A percentile compares a stretch with the other conserved stretches of the same genome.
Evolutionary conservation across 1,284 basidiomycete genomes (phyloP).

Genomic region (Pascua sp.): DNA sequence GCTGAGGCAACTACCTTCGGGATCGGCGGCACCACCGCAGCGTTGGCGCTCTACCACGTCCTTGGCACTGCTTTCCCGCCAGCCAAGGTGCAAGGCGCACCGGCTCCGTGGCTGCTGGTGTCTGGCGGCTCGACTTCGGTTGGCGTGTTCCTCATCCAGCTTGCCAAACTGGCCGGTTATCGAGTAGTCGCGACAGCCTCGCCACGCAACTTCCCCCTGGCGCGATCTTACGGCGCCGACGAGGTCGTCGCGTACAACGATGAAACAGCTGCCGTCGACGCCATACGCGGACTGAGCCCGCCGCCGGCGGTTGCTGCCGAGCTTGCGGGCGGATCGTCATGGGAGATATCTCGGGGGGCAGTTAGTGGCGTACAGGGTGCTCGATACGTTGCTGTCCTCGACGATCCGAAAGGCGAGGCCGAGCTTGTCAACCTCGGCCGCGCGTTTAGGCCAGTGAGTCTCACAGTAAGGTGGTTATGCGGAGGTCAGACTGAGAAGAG

Average conservation of each 20-base stretch:
- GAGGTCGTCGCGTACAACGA: slow-evolving; percentile 40
- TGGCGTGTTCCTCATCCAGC: slow-evolving; percentile 53
- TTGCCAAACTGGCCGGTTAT: slow-evolving; percentile 50
- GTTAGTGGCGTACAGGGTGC: neutral
- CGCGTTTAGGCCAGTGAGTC: neutral
- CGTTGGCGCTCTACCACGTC: slow-evolving; percentile 1
- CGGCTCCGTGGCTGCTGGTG: slow-evolving; percentile 38
- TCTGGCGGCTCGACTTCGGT: slow-evolving; percentile 52
- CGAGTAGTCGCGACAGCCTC: slow-evolving; percentile 51
- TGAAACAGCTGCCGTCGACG: slow-evolving; percentile 22
- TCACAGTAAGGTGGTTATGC: too few relatives aligned
- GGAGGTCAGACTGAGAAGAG: too few relatives aligned
- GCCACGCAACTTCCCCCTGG: slow-evolving; percentile 47
- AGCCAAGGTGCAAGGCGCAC: slow-evolving; percentile 1
- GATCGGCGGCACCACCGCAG: slow-evolving; percentile 48
- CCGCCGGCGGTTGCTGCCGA: slow-evolving; percentile 21
- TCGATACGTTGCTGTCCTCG: neutral
- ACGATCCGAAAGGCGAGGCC: neutral
- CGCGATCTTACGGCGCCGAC: slow-evolving; percentile 51
- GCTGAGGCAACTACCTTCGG: slow-evolving; percentile 51
- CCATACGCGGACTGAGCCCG: neutral
- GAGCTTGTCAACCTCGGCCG: neutral
- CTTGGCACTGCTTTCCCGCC: slow-evolving; percentile 1
- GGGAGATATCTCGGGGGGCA: neutral
- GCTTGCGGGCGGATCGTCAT: slow-evolving; percentile 2